These are phyloP conservation scores for Chaetomium fimeti DNA, from an alignment of 495 filamentous ascomycete species.

Conservation along the genomic window DNA sequence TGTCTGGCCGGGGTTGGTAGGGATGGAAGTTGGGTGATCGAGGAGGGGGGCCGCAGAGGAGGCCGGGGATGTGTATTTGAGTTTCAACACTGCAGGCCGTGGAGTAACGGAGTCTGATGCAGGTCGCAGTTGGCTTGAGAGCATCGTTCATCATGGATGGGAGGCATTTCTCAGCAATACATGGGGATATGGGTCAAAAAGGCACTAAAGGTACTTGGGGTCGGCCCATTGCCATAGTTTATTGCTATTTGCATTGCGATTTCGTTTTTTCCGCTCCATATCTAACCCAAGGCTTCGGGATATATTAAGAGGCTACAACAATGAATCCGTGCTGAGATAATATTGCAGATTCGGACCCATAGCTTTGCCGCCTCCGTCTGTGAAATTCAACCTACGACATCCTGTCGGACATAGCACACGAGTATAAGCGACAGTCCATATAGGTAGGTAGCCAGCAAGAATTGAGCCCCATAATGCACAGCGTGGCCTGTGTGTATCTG, in stretches of 20 bases:
- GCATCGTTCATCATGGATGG: not conserved
- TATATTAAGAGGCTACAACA: no score
- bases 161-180: conserved; percentile 1
- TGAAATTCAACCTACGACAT: no score
- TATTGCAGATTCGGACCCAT: no score
- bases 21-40: not conserved
- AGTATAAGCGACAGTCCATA: no score
- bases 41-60: conserved; percentile 3
- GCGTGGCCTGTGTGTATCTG: no score
- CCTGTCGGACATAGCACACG: no score
- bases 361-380: no score
- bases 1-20: conserved; percentile 87
- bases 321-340: no score
- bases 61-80: conserved; percentile 1
- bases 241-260: no score
- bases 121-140: not conserved
- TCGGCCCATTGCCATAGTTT: no score
- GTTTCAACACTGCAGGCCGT: conserved; percentile 19
- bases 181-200: not conserved
- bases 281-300: no score
- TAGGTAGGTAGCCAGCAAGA: not conserved
- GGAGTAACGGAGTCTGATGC: not conserved
- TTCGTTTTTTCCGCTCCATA: no score
- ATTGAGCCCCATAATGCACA: not conserved
- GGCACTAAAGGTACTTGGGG: not conserved